These are phyloP conservation scores for Mucor irregularis DNA, from an alignment of 371 early-diverging fungal genomes.

Conservation along the genomic window DNA sequence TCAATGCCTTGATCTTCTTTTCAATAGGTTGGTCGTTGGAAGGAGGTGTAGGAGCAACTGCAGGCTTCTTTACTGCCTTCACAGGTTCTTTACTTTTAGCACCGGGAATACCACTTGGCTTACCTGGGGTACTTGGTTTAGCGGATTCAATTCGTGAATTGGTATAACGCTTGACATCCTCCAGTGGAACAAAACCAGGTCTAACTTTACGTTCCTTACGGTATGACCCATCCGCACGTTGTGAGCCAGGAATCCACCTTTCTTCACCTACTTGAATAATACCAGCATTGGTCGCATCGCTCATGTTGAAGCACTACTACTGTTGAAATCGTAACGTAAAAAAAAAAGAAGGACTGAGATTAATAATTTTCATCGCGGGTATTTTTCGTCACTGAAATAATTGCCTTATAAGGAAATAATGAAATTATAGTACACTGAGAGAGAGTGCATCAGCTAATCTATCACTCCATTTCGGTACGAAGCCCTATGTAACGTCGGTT, in stretches of 20 bases:
- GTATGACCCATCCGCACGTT: conserved; percentile 70
- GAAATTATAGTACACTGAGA: too few relatives aligned
- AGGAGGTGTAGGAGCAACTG: conserved; percentile 8
- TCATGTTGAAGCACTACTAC: conserved; percentile 1
- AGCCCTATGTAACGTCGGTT: too few relatives aligned
- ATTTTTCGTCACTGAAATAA: too few relatives aligned
- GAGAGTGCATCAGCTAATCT: too few relatives aligned
- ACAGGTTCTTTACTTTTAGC: conserved; percentile 24
- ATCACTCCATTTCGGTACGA: too few relatives aligned
- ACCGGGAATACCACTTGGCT: conserved; percentile 11
- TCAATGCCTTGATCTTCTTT: conserved; percentile 23
- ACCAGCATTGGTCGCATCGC: conserved; percentile 28
- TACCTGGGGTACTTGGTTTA: conserved; percentile 14
- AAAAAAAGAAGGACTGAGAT: not conserved
- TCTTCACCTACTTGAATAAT: conserved; percentile 43
- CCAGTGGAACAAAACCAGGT: conserved; percentile 65
- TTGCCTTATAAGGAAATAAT: too few relatives aligned
- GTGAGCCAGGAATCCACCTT: conserved; percentile 59
- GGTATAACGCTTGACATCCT: conserved; percentile 64
- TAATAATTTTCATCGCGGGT: too few relatives aligned
- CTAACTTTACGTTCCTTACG: conserved; percentile 71
- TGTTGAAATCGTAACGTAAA: too few relatives aligned
- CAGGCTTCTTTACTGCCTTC: conserved; percentile 10
- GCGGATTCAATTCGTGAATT: conserved; percentile 34
- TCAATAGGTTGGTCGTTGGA: conserved; percentile 15